Evolutionary conservation across 2,329 filamentous ascomycete genomes (phyloP), one percentile per base, ranked within the genome.

Genomic region (Xylariaceae sp.): DNA sequence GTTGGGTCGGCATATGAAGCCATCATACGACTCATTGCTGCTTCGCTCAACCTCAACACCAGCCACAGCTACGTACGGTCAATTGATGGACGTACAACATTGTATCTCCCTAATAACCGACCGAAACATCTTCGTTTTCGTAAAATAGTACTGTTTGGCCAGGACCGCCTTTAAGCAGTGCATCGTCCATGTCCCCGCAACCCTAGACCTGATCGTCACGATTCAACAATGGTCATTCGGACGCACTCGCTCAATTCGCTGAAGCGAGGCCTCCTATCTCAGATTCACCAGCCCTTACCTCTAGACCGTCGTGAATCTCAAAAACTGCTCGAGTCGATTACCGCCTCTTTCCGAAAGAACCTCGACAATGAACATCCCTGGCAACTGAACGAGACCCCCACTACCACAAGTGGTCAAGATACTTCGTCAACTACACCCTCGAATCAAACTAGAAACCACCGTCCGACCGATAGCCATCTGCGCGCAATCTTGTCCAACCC

Each of bases 301-400:
- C 71, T 86, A 40, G 80, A 74, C 44, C 71, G 73, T 43, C 75
- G 76, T 52, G 80, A 84, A 53, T 80, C 81, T 21, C 77, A 81
- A 58, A 79, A 80, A 63, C 77, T 86, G 7, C 80, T 85, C 59
- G 76, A 83, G 51, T 76, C 78, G 32, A 75, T 86, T 49, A 86
- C 83, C 48, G 71, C 75, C 5, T 85, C 82, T 2, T 86, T 86
- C 66, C 78, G 83, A 49, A 77, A 77, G 52, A 79, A 84, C 26
- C 79, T 86, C n/a, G 82, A 85, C 63, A 75, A 73, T 43, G 82
- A 86, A 65, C 80, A 86, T 64, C 82, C 82, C 57, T 78, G 73
- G 65, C 66, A 74, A 26, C 68, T 72, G 14, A 67, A 75, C 7
- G 59, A 65, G 21, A 37, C 56, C 7, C 7, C 50, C 41, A 23